Evolutionary conservation across 805 yeast genomes (phyloP), one percentile per base, ranked within the genome.

Genomic region (Saccharomycopsis amapae): DNA sequence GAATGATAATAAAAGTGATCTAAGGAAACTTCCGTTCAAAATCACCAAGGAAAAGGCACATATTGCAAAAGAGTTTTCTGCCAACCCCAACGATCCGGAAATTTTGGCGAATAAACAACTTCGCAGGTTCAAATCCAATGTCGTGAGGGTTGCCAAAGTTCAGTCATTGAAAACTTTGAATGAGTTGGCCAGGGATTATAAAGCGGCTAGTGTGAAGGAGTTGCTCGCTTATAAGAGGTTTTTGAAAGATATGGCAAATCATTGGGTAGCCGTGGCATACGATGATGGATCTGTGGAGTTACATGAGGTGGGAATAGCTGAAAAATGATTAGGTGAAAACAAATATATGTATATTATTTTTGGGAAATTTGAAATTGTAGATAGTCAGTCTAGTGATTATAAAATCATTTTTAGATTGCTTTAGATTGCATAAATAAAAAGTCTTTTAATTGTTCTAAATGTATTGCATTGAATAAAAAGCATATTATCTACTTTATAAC

Each of bases 221-320:
- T 30, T 40, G 18, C 23, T 17, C 15, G 35, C 52, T 2, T 45
- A 50, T 12, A 56, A 62, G 47, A 38, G 63, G 13, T 63, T 59
- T 38, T 4, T 50, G 3, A 53, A 54, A 24, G 44, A 53, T 5
- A 37, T 57, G 0, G 26, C 36, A 3, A 53, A 49, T 2, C 50
- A 56, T 12, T 59, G 69, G 55, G 50, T 76, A 1, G 71, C 76
- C 4, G 67, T 69, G 1, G 83, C 77, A 0, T 77, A 72, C 39
- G 75, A 72, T 41, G 81, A 78, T 51, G 81, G 82, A 2, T 63
- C 76, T 2, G 63, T 78, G 2, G 65, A 64, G 10, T 58, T 74
- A 9, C 72, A 68, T 56, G 53, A 53, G 5, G 30, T 7, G 30
- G 30, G 30, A 26, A 12, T 26, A 9, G 12, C 30, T 9, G 30